Evolutionary conservation across 2,329 filamentous ascomycete species (phyloP), one percentile per base, ranked within the genome.

Genomic region (Curvularia sp.): DNA sequence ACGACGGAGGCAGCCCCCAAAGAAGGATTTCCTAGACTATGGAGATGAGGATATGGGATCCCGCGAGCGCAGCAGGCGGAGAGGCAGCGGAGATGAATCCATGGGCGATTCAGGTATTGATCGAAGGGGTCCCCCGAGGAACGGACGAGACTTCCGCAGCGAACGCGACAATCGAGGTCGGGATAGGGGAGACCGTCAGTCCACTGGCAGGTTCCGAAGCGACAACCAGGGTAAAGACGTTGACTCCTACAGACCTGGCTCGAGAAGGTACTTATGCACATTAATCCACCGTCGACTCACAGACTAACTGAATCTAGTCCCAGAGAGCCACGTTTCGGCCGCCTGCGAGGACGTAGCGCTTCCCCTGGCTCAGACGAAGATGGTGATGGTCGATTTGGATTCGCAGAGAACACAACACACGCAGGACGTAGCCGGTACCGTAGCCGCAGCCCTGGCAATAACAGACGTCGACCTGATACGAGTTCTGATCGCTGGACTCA

Each of bases 81-180:
- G 72, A 65, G 70, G 60, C 49, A 73, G 80, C 0, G 94, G 92
- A 67, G 87, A 90, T 68, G 90, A 88, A 35, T 90, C 86, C 69
- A 89, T 97, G 82, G 96, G 96, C 76, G 92, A 96, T 69, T 66
- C 67, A 7, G 65, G 67, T 9, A 63, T 61, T 26, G 68, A 73
- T 10, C 62, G 64, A 46, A 61, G 69, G 49, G 67, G 71, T 46
- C 64, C 68, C 42, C 64, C 63, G 39, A 66, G 68, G 24, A 65
- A 71, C 44, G 64, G 64, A 51, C 63, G 61, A 30, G 62, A 68
- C 51, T 59, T 48, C 28, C 60, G 66, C 48, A 63, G 69, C 33
- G 50, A 59, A 39, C 63, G 64, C 4, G 62, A 67, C 49, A 58
- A 50, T 1, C 60, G 65, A 20, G 63, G 62, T 15, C 58, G 65